Percentiles rank a stretch among this genome's conserved stretches.
phyloP scores from a whole-genome alignment of 441 rosid genomes.

The Metrosideros polymorpha region DNA sequence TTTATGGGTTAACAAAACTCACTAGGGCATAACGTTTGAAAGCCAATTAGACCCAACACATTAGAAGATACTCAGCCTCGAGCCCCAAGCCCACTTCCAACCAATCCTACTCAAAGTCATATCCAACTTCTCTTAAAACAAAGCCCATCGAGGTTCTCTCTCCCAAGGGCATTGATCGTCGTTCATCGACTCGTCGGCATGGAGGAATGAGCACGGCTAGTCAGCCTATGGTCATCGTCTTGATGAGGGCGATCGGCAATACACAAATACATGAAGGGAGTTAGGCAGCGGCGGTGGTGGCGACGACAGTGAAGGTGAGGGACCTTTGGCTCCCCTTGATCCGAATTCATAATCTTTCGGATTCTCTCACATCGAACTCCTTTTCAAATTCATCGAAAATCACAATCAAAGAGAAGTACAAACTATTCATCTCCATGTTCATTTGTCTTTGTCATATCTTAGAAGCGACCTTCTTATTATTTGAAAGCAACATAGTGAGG shows the following conservation, averaged over 20 bases:
- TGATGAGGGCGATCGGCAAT: background rate
- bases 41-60: background rate
- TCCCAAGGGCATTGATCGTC: background rate
- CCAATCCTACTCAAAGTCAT: background rate
- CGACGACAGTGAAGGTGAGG: too few species aligned
- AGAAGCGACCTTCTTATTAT: background rate
- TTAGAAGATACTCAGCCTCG: background rate
- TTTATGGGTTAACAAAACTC: background rate
- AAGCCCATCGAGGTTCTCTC: background rate
- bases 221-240: background rate
- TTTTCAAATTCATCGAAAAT: background rate
- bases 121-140: background rate
- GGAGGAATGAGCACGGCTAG: background rate
- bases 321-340: background rate
- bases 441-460: background rate
- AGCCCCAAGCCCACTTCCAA: background rate
- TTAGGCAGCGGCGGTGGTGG: background rate
- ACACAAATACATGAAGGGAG: background rate
- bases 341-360: background rate
- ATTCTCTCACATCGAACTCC: background rate
- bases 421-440: background rate
- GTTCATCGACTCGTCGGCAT: background rate
- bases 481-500: background rate
- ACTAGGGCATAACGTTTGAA: background rate
- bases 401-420: background rate